These are phyloP conservation scores for Cyanidiococcus yangmingshanensis DNA, from an alignment of 23 red algal species.

Conservation along the genomic window DNA sequence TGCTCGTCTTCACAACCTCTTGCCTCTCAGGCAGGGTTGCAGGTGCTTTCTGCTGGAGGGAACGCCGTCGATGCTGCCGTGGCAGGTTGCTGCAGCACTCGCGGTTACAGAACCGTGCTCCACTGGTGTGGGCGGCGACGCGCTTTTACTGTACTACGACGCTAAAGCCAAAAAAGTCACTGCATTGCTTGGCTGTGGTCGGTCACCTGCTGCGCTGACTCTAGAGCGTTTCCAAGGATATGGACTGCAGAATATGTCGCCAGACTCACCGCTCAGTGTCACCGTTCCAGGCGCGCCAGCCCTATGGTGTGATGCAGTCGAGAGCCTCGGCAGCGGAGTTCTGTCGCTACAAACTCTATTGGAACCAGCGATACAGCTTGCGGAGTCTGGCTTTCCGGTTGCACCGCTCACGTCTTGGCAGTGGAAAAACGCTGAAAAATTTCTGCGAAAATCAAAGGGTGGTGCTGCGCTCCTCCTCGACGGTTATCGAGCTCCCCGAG, in stretches of 20 bases:
- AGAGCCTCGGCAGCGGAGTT: conserved; percentile 24
- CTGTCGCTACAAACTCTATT: conserved; percentile 38
- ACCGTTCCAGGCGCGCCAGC: conserved; percentile 82
- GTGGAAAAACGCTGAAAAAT: conserved; percentile 24
- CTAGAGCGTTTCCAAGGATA: not conserved
- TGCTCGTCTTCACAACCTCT: conserved; percentile 73
- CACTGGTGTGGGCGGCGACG: conserved; percentile 85
- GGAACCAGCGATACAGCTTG: conserved; percentile 47
- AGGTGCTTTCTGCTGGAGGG: conserved; percentile 39
- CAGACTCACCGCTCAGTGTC: conserved; percentile 37
- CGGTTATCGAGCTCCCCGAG: conserved; percentile 41
- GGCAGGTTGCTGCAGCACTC: conserved; percentile 54
- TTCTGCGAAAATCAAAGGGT: conserved; percentile 21
- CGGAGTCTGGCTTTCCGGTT: conserved; percentile 43
- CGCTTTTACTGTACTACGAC: conserved; percentile 47
- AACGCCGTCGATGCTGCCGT: conserved; percentile 88
- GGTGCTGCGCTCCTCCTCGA: conserved; percentile 25
- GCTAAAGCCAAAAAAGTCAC: conserved; percentile 24
- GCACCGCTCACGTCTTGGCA: conserved; percentile 36
- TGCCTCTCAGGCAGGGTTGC: conserved; percentile 53
- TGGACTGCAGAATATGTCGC: conserved; percentile 15
- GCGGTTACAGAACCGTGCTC: conserved; percentile 89
- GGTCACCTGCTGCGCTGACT: conserved; percentile 23
- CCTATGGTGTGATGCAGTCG: conserved; percentile 45
- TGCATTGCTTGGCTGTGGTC: conserved; percentile 55